These are phyloP conservation scores for Metschnikowia koreensis DNA, from an alignment of 805 yeast genomes.

Conservation along the genomic window DNA sequence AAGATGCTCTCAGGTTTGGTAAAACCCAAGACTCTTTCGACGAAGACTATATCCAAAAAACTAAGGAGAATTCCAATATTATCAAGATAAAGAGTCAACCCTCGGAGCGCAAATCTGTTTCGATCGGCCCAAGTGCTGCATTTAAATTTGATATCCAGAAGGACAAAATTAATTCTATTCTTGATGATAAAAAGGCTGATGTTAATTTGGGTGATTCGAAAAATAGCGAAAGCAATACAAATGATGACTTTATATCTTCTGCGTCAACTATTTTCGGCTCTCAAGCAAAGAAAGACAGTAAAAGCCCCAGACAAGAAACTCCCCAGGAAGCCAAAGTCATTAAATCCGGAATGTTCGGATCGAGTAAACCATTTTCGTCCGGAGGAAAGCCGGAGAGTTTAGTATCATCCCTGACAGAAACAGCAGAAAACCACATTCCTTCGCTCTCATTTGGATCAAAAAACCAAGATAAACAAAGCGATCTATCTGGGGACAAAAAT, in stretches of 20 bases:
- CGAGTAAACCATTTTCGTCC: neutral
- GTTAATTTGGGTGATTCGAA: neutral
- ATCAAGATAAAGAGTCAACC: conserved; percentile 31
- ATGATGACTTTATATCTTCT: neutral
- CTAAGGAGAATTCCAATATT: conserved; percentile 26
- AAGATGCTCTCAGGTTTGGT: conserved; percentile 13
- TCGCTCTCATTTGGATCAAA: neutral
- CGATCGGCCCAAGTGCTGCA: conserved; percentile 34
- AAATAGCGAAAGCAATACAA: neutral
- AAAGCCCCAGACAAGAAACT: neutral
- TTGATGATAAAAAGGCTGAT: conserved; percentile 6
- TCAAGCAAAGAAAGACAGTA: neutral
- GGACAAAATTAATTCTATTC: conserved; percentile 25
- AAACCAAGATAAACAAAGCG: neutral
- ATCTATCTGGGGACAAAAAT: neutral
- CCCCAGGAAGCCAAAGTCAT: neutral
- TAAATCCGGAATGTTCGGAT: neutral
- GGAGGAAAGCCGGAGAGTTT: neutral
- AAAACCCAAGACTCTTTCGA: conserved; percentile 23
- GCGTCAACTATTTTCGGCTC: neutral
- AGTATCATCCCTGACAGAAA: neutral
- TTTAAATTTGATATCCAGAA: conserved; percentile 36
- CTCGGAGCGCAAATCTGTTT: neutral
- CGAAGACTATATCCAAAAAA: conserved; percentile 24
- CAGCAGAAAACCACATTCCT: neutral